Evolutionary conservation across 352 stramenopile genomes (phyloP), one percentile per base, ranked within the genome.

Genomic region (Phytophthora foliorum): DNA sequence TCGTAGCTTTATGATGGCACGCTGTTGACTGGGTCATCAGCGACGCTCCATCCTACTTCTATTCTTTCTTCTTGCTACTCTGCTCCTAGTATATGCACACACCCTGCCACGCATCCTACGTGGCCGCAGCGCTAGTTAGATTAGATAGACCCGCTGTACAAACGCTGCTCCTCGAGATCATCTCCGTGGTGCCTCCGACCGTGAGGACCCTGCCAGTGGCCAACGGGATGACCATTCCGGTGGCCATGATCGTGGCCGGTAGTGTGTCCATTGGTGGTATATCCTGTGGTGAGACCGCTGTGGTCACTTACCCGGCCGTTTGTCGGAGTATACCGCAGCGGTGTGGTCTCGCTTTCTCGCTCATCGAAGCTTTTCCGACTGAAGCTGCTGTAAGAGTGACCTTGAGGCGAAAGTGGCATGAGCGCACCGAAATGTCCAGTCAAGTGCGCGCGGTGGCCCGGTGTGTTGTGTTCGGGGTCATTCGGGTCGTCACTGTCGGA

Each of bases 361-460:
- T 79, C 73, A 32, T 91, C 78, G 22, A 81, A 87, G 25, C 75
- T 75, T 74, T 83, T 89, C 21, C 69, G 76, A 25, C 74, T 52
- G 36, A 77, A 78, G 0, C 49, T 66, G 14, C 74, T 78, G 62
- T 82, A 78, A 22, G 72, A 67, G 17, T 67, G 75, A 10, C 72
- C 72, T 36, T 77, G 71, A 2, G 88, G 88, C 17, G 86, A 94
- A 8, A 95, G 74, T 42, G 88, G 88, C 84, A 95, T 93, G 38
- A 95, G 77, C 1, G 86, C 86, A 1, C 86, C 86, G 51, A 95
- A 95, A 57, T 92, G 86, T 8, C 83, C 85, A 14, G 87, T 88
- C 39, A 93, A 62, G 31, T 70, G 71, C 9, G 71, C 71, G 19
- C 71, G 71, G 51, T 90, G 81, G 0, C 75, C 77, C 16, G 76